Evolutionary conservation across 2,329 filamentous ascomycete genomes (phyloP).

Genomic region (Fusarium sp.): DNA sequence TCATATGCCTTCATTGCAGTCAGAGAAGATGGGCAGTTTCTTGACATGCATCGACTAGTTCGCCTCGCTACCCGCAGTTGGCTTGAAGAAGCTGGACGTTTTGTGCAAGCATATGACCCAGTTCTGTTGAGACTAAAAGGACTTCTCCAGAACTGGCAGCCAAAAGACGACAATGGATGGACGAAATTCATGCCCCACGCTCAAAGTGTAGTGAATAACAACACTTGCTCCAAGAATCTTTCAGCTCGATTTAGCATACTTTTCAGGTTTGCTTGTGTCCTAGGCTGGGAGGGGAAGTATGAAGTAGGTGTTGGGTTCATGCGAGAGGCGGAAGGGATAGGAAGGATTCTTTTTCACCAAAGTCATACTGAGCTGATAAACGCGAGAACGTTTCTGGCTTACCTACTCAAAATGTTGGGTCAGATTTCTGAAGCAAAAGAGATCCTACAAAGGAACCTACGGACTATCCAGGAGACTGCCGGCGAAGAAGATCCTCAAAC

Average conservation of each 20-base stretch:
- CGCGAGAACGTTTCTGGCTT: accelerated
- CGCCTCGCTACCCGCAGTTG: neutral
- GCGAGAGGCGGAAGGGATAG: no score
- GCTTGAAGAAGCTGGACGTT: neutral
- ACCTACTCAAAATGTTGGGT: accelerated
- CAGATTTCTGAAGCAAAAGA: accelerated
- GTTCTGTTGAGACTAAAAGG: neutral
- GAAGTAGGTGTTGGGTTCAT: no score
- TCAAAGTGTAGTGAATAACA: no score
- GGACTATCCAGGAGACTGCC: accelerated
- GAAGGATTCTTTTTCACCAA: accelerated
- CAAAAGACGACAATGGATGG: accelerated
- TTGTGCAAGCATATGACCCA: neutral
- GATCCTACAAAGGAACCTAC: accelerated
- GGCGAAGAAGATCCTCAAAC: neutral
- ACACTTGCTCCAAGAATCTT: accelerated
- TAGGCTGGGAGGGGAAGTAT: accelerated
- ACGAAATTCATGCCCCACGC: accelerated
- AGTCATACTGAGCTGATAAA: accelerated
- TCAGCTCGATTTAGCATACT: accelerated
- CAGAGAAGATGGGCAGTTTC: neutral
- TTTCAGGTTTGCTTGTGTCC: accelerated
- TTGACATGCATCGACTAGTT: neutral
- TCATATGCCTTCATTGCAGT: accelerated
- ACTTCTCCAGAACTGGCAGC: accelerated